These are phyloP conservation scores for Fusarium sp. DNA, from an alignment of 2,329 filamentous ascomycete genomes.

Conservation along the genomic window DNA sequence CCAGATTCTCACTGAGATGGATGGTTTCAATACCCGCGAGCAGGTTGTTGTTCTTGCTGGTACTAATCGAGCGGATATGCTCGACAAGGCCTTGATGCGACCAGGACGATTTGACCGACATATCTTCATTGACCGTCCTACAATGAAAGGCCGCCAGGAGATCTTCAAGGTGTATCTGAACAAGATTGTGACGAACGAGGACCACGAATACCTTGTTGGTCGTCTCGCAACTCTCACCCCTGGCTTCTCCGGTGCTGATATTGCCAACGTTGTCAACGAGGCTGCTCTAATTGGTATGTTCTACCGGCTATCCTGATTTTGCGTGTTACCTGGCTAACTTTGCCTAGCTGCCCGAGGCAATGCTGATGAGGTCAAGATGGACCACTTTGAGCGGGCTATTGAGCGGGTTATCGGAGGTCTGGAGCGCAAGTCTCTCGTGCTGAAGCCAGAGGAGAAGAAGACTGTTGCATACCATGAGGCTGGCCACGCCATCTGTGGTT, in stretches of 20 bases:
- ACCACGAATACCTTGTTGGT: slow-evolving; percentile 87
- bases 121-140: slow-evolving; percentile 93
- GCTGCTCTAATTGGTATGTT: slow-evolving; percentile 90
- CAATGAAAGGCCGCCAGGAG: slow-evolving; percentile 95
- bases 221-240: slow-evolving; percentile 92
- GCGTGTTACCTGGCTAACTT: slow-evolving; percentile 26
- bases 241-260: slow-evolving; percentile 97
- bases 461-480: slow-evolving; percentile 98
- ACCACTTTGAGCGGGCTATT: slow-evolving; percentile 96
- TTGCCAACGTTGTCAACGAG: slow-evolving; percentile 98
- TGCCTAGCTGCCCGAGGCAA: slow-evolving; percentile 81
- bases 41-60: slow-evolving; percentile 97
- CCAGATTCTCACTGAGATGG: slow-evolving; percentile 99
- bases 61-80: slow-evolving; percentile 93
- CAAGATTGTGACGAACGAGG: slow-evolving; percentile 94
- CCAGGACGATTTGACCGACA: slow-evolving; percentile 97
- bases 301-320: slow-evolving; percentile 49
- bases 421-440: slow-evolving; percentile 96
- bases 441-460: slow-evolving; percentile 92
- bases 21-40: slow-evolving; percentile 96
- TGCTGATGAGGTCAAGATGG: slow-evolving; percentile 84
- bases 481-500: slow-evolving; percentile 97
- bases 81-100: slow-evolving; percentile 96
- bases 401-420: slow-evolving; percentile 96
- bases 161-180: slow-evolving; percentile 95